phyloP scores from a whole-genome alignment of 345 rosid genomes.

The Dipteronia dyeriana region DNA sequence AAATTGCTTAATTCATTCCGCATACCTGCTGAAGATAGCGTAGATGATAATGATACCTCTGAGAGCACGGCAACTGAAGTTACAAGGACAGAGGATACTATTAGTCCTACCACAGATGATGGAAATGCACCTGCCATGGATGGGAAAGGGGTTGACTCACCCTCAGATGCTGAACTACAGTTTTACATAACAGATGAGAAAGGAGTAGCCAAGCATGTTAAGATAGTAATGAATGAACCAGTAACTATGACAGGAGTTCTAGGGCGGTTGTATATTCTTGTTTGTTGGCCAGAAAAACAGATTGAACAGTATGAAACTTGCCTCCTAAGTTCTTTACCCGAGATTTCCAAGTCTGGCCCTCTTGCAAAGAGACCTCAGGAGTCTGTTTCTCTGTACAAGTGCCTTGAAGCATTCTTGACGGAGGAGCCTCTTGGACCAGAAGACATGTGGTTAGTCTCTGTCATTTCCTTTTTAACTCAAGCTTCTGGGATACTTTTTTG shows the following conservation, averaged over 20 bases:
- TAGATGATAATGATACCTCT: constrained; percentile 30
- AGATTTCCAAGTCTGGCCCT: constrained; percentile 66
- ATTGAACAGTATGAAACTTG: constrained; percentile 53
- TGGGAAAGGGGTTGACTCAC: constrained; percentile 42
- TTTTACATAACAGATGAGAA: constrained; percentile 70
- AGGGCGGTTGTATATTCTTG: constrained; percentile 61
- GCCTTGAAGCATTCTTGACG: constrained; percentile 94
- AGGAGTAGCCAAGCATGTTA: constrained; percentile 51
- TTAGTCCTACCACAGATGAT: constrained; percentile 29
- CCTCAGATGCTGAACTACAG: constrained; percentile 54
- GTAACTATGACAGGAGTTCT: constrained; percentile 38
- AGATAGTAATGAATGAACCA: constrained; percentile 59
- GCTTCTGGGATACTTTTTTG: constrained; percentile 14
- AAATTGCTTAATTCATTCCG: constrained; percentile 65
- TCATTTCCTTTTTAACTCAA: constrained; percentile 12
- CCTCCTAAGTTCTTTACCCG: constrained; percentile 69
- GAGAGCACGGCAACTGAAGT: constrained; percentile 39
- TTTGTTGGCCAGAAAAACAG: constrained; percentile 72
- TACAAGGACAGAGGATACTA: constrained; percentile 35
- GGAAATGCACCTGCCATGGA: constrained; percentile 34
- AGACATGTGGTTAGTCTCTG: constrained; percentile 87
- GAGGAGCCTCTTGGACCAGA: constrained; percentile 99
- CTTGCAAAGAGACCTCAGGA: constrained; percentile 79
- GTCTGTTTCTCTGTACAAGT: constrained; percentile 76
- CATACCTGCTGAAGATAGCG: constrained; percentile 37